A percentile compares a stretch with the other conserved stretches of the same genome.
These are phyloP conservation scores for Talaromyces liani DNA, from an alignment of 495 filamentous ascomycete species.

Conservation along the genomic window DNA sequence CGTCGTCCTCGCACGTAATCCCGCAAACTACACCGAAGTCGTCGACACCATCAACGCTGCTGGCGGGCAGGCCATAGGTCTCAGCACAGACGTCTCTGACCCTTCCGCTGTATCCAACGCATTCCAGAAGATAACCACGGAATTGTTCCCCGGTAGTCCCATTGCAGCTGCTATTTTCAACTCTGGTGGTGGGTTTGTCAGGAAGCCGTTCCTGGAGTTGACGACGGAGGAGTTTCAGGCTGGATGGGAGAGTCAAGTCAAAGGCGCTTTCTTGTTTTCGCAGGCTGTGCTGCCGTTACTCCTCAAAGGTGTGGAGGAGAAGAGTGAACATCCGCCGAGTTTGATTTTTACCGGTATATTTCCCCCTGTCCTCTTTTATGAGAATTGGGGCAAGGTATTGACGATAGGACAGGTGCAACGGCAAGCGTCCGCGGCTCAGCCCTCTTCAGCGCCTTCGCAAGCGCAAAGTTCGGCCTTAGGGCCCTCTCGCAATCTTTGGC, in stretches of 20 bases:
- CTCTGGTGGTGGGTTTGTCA: slow-evolving; percentile 57
- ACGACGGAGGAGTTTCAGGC: slow-evolving; percentile 54
- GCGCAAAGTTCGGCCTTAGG: slow-evolving; percentile 73
- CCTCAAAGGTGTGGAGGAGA: slow-evolving; percentile 36
- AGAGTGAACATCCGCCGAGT: slow-evolving; percentile 55
- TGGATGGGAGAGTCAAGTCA: slow-evolving; percentile 49
- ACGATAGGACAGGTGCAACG: slow-evolving; percentile 52
- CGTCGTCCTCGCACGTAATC: slow-evolving; percentile 63
- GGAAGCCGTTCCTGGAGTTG: slow-evolving; percentile 77
- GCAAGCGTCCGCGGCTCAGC: slow-evolving; percentile 71
- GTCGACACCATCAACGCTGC: slow-evolving; percentile 63
- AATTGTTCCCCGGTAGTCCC: slow-evolving; percentile 30
- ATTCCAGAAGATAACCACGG: slow-evolving; percentile 58
- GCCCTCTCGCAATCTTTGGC: slow-evolving; percentile 74
- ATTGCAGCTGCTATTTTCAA: slow-evolving; percentile 82
- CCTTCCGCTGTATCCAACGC: slow-evolving; percentile 53
- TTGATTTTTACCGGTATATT: slow-evolving; percentile 63
- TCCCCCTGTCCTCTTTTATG: not conserved
- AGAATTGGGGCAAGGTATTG: not conserved
- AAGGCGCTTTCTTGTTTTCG: slow-evolving; percentile 73
- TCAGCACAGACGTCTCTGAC: slow-evolving; percentile 66
- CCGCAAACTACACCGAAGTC: slow-evolving; percentile 57
- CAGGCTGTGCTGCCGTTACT: slow-evolving; percentile 67
- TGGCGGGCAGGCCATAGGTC: slow-evolving; percentile 69
- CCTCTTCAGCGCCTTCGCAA: slow-evolving; percentile 63